These are phyloP conservation scores for Corchorus capsularis DNA, from an alignment of 345 rosid genomes.

Conservation along the genomic window DNA sequence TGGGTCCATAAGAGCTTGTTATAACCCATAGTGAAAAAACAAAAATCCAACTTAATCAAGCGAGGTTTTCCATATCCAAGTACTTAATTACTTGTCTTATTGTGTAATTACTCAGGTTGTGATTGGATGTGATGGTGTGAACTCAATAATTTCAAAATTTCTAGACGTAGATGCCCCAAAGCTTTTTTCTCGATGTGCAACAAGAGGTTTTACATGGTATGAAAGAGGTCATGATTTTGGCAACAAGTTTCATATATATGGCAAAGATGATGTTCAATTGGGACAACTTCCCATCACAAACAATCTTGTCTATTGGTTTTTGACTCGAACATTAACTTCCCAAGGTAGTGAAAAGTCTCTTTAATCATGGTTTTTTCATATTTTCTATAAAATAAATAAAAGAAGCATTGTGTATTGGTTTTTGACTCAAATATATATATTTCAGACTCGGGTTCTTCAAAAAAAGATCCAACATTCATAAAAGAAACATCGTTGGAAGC, in stretches of 20 bases:
- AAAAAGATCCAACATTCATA: constrained; percentile 5
- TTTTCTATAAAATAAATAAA: no score
- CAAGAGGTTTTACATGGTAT: constrained; percentile 46
- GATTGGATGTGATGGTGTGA: constrained; percentile 64
- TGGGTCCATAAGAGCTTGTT: no score
- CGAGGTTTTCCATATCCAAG: no score
- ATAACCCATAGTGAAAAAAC: no score
- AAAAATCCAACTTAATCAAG: no score
- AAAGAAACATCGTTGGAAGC: constrained; percentile 1
- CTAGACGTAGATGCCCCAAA: constrained; percentile 37
- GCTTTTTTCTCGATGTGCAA: constrained; percentile 34
- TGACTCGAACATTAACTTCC: constrained; percentile 16
- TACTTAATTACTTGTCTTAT: constrained; percentile 21
- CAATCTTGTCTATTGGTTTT: constrained; percentile 45
- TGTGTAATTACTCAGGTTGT: constrained; percentile 13
- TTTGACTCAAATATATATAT: not conserved
- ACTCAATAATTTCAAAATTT: constrained; percentile 45
- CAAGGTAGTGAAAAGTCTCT: constrained; percentile 11
- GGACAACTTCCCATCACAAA: constrained; percentile 44
- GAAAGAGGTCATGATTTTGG: constrained; percentile 50
- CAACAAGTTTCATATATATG: constrained; percentile 26
- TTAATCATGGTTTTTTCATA: no score
- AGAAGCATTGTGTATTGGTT: no score
- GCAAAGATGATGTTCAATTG: constrained; percentile 8
- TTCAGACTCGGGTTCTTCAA: not conserved